Percentiles rank a stretch among this genome's conserved stretches.
phyloP scores from a whole-genome alignment of 2,329 filamentous ascomycete species.

The Cladosporium sp. region DNA sequence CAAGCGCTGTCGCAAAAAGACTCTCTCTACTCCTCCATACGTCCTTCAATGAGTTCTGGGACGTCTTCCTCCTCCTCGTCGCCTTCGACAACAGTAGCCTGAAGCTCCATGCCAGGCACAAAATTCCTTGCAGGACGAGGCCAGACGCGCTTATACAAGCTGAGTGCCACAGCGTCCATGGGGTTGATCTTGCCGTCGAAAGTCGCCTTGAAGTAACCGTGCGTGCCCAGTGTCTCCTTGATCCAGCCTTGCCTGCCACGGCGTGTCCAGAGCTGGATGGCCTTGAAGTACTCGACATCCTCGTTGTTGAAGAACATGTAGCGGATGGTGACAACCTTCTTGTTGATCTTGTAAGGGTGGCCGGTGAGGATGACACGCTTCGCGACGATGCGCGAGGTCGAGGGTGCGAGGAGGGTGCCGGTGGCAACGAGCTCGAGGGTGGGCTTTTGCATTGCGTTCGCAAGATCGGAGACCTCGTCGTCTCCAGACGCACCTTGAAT shows the following conservation, averaged over 20 bases:
- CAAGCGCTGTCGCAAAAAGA: neutral
- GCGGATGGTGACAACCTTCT: constrained; percentile 90
- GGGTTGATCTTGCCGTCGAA: constrained; percentile 97
- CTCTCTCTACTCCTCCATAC: constrained; percentile 15
- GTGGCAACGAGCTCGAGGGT: constrained; percentile 71
- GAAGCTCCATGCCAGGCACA: constrained; percentile 14
- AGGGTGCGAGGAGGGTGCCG: constrained; percentile 79
- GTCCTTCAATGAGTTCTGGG: constrained; percentile 4
- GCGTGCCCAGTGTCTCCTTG: constrained; percentile 91
- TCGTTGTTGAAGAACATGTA: constrained; percentile 99
- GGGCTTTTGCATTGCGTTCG: constrained; percentile 24
- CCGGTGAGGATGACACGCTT: constrained; percentile 94
- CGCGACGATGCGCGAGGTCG: constrained; percentile 75
- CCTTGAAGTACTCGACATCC: constrained; percentile 97
- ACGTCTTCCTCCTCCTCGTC: constrained; percentile 18
- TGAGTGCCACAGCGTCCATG: constrained; percentile 89
- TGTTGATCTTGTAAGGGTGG: constrained; percentile 98
- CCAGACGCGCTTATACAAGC: constrained; percentile 57
- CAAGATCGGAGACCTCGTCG: constrained; percentile 45
- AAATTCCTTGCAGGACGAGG: constrained; percentile 54
- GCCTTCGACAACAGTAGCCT: constrained; percentile 15
- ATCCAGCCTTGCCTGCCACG: constrained; percentile 84
- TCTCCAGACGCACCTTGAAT: constrained; percentile 45
- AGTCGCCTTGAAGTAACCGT: constrained; percentile 99
- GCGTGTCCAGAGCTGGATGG: constrained; percentile 90